Evolutionary conservation across 2,329 filamentous ascomycete genomes (phyloP), one percentile per base, ranked within the genome.

Genomic region (Stagonosporopsis cucurbitacearum): DNA sequence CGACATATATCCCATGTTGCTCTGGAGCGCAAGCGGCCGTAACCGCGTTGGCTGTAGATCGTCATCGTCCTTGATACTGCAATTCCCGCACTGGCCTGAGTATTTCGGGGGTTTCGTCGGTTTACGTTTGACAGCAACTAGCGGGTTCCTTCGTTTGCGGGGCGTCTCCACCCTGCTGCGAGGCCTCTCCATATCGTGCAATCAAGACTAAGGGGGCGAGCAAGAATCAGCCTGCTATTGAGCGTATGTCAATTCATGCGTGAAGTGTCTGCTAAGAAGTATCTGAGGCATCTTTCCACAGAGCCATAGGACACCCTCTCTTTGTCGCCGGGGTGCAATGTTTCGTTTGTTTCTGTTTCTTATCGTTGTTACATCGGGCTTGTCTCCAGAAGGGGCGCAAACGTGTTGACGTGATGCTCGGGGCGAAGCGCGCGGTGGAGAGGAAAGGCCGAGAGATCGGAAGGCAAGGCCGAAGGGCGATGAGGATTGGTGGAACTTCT

Each of bases 401-500:
- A 32, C 13, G 35, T 37, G 45, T 54, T 54, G 53, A 53, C 49
- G 45, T 49, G 45, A 54, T 50, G 35, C 26, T 35, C 25, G 47
- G 39, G 28, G 22, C 52, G 43, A 45, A 20, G 40, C 13, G 40
- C 47, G 35, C 28, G 49, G 42, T 46, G 20, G 25, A 15, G 23
- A 30, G 11, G n/a, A 30, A 35, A 48, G 20, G 42, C 20, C 19
- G 26, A 46, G 19, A 51, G 11, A 37, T 25, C 37, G 46, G 50
- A 58, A 30, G 50, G 8, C 42, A 32, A 43, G 32, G 17, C 23
- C 46, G 19, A 20, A 32, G 25, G 39, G 32, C 42, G 33, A 51
- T 26, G 35, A 19, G 17, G 28, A 59, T 57, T 59, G 57, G 57
- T 54, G 57, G 57, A 59, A 59, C 9, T 41, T 57, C 32, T 40